Percentiles rank a stretch among this genome's conserved stretches.
Conservation (phyloP, 495 filamentous ascomycete species). For the Hypoxylon trugodes region DNA sequence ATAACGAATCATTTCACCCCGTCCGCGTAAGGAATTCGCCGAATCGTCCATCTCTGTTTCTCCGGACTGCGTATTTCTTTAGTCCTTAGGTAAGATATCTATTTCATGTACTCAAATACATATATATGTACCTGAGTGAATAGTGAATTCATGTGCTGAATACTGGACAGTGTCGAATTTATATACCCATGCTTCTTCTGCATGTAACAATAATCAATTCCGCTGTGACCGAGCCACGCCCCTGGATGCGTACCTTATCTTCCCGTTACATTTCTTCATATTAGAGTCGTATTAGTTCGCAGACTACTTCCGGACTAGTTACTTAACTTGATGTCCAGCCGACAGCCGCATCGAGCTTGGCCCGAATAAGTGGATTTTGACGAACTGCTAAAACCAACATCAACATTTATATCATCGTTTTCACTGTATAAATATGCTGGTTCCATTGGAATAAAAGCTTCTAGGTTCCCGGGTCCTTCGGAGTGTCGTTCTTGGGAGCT, state of each 20-base stretch:
- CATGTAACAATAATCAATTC: slow-evolving; percentile 34
- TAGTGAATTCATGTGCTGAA: not conserved
- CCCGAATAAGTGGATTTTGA: slow-evolving; percentile 14
- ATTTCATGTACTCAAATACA: not conserved
- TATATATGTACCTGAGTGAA: not conserved
- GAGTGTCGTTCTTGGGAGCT: too few relatives aligned
- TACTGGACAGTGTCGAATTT: not conserved
- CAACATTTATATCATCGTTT: slow-evolving; percentile 5
- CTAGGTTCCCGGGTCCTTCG: too few relatives aligned
- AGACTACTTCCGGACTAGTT: slow-evolving; percentile 25
- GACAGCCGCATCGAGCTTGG: slow-evolving; percentile 5
- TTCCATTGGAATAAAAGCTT: too few relatives aligned
- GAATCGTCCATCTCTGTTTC: slow-evolving; percentile 38
- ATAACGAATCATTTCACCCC: slow-evolving; percentile 6
- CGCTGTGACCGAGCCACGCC: slow-evolving; percentile 28
- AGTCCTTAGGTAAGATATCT: slow-evolving; percentile 11
- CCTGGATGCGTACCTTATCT: slow-evolving; percentile 20
- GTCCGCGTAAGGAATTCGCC: slow-evolving; percentile 26
- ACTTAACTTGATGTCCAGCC: slow-evolving; percentile 8
- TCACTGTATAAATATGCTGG: not conserved
- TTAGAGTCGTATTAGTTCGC: slow-evolving; percentile 32
- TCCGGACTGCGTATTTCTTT: slow-evolving; percentile 23
- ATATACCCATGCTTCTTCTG: slow-evolving; percentile 5
- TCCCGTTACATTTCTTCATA: slow-evolving; percentile 29
- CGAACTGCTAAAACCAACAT: slow-evolving; percentile 8